Base-by-base conservation (phyloP, 2,329 filamentous ascomycete genomes). In the Aspergillus luchuensis region DNA sequence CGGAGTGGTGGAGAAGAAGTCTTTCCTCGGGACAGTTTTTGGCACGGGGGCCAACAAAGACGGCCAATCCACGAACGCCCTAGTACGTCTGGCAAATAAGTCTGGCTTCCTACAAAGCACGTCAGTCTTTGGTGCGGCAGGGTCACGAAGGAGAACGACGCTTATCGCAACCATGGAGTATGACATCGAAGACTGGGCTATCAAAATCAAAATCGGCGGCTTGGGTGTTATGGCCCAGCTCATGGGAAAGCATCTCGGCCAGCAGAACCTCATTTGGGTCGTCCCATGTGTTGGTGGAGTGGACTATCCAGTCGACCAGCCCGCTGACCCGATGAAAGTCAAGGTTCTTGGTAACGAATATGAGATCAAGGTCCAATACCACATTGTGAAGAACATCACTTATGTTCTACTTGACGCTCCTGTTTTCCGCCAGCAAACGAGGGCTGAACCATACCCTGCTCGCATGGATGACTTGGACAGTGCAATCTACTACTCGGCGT, bases 91-190 rank as follows among this genome's bases (percentile, higher is more conserved):
- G 23, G 69, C 69, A 25, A 74, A 71, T 50, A 76, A 68, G 58
- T 77, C 74, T 2, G 72, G 70, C 3, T 76, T 77, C 33, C 65
- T 78, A 5, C 75, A 76, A 54, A 75, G 71, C 53, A 76, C 67
- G 6, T 70, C 75, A 21, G 72, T 71, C 1, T 74, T 77, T 53
- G 71, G 69, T 30, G 66, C 65, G 36, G 71, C 68, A 43, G 64
- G 66, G n/a, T 72, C 78, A 19, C 70, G 66, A 38, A 62, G 79
- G 48, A 78, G 84, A n/a, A 88, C 82, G 33, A 84, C 89, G 2
- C 80, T 90, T 21, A 88, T 90, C 56, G 87, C 86, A 11, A 89
- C 87, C 6, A 89, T 90, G 85, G 87, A 90, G 72, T 90, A 90
- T 73, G 86, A 89, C 63, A 89, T 90, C 62, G 85, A 87, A 58